These are phyloP conservation scores for Sutorius eximius DNA, from an alignment of 1,284 basidiomycete genomes.

Conservation along the genomic window DNA sequence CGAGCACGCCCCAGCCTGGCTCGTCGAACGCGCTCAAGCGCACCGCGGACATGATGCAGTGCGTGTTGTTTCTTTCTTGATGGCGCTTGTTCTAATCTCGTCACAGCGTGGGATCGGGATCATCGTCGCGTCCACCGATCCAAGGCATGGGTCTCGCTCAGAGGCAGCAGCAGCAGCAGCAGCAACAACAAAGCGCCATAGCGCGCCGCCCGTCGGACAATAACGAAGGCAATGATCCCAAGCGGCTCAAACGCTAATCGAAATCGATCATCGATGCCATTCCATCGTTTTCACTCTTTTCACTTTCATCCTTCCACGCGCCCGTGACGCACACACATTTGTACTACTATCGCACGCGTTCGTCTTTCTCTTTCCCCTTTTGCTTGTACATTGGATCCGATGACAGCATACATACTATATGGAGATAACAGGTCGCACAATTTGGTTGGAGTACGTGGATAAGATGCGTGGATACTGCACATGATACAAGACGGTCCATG, in stretches of 20 bases:
- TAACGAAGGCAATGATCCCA: conserved; percentile 46
- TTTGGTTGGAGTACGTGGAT: not conserved
- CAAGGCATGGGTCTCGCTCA: conserved; percentile 51
- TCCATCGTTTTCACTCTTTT: not conserved
- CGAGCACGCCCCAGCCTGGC: conserved; percentile 9
- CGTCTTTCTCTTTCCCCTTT: too few relatives aligned
- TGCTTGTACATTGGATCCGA: not conserved
- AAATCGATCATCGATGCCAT: conserved; percentile 12
- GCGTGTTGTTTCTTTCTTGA: conserved; percentile 12
- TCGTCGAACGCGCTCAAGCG: conserved; percentile 37
- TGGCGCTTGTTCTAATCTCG: not conserved
- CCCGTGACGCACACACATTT: not conserved
- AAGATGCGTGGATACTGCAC: not conserved
- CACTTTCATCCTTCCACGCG: not conserved
- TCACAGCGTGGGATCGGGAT: conserved; percentile 11
- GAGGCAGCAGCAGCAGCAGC: conserved; percentile 22
- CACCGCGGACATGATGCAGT: conserved; percentile 43
- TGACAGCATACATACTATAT: not conserved
- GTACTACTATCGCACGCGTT: not conserved
- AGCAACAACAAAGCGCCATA: conserved; percentile 20
- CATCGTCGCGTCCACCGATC: conserved; percentile 23
- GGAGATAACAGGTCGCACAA: not conserved
- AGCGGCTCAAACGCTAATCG: conserved; percentile 45
- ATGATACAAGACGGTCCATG: not conserved
- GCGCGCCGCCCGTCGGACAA: conserved; percentile 40